A percentile compares a stretch with the other conserved stretches of the same genome.
Evolutionary conservation across 306 rosid species (phyloP).

Genomic region (Phaseolus lunatus): DNA sequence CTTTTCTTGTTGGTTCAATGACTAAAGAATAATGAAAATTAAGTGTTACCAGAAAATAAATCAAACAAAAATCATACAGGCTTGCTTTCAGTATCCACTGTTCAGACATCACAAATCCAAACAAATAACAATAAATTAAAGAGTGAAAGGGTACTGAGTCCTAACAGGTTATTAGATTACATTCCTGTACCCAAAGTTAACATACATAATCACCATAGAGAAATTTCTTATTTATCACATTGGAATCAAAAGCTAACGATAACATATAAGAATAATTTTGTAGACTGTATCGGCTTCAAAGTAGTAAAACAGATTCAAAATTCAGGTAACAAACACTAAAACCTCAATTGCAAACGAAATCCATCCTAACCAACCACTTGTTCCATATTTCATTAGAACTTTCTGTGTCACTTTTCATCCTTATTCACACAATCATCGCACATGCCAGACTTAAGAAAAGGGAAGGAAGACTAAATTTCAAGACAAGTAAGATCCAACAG

Average conservation of each 20-base stretch:
- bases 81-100: slow-evolving; percentile 5
- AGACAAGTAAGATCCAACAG: not conserved
- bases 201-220: not conserved
- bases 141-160: not conserved
- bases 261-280: not conserved
- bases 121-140: not conserved
- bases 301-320: slow-evolving; percentile 15
- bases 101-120: not conserved
- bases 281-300: slow-evolving; percentile 5
- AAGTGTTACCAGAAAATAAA: slow-evolving; percentile 10
- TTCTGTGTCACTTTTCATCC: not conserved
- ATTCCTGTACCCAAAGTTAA: not conserved
- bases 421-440: not conserved
- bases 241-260: not conserved
- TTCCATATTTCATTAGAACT: not conserved
- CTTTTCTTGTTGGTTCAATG: not conserved
- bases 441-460: slow-evolving; percentile 1
- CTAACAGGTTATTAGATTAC: not conserved
- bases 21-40: not conserved
- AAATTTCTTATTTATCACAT: not conserved
- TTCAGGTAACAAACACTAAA: slow-evolving; percentile 1
- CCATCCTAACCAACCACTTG: not conserved
- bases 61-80: slow-evolving; percentile 21
- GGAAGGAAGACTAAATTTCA: not conserved
- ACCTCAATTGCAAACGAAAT: not conserved